Evolutionary conservation across 2,329 filamentous ascomycete species (phyloP), one percentile per base, ranked within the genome.

Genomic region (Penicillium corylophilum): DNA sequence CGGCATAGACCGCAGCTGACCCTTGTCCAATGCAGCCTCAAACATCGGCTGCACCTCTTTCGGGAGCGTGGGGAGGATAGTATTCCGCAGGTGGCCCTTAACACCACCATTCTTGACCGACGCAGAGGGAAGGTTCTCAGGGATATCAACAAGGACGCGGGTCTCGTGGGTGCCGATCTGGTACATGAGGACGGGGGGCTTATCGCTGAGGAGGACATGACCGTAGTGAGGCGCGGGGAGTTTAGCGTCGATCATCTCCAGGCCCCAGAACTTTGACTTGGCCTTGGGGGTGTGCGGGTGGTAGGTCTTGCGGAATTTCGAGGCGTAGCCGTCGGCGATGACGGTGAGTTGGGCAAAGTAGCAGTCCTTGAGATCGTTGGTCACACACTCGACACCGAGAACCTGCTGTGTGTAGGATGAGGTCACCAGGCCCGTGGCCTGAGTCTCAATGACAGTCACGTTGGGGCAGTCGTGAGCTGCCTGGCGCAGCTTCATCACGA

Each of bases 131-230:
- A 89, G 79, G 65, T 87, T 84, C 26, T 87, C 83, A 4, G 93
- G 93, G 12, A 97, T 85, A 70, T 97, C 92, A 64, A 97, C 84
- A 20, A 99, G 82, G 12, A 88, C 89, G 59, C 94, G 85, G 1
- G 94, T 99, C 76, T 97, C 94, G 74, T 88, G 92, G 4, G 90
- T 88, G 67, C 94, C 93, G 69, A 99, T 99, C 75, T 97, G 94
- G 78, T 99, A 99, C 52, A 99, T 82, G 22, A 99, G 84, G 29
- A 96, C 84, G 0, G 94, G 93, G 0, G 85, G 78, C 41, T 83
- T 82, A 57, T 89, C 82, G 63, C 87, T 87, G 56, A 99, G 88
- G 48, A 96, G 79, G 59, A 99, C 93, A 72, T 95, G 91, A 18
- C 93, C 94, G 69, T 90, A 89, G 56, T 85, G 78, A 1, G 85